Evolutionary conservation across 129 eudicot species (phyloP).

Genomic region (Artemisia annua): DNA sequence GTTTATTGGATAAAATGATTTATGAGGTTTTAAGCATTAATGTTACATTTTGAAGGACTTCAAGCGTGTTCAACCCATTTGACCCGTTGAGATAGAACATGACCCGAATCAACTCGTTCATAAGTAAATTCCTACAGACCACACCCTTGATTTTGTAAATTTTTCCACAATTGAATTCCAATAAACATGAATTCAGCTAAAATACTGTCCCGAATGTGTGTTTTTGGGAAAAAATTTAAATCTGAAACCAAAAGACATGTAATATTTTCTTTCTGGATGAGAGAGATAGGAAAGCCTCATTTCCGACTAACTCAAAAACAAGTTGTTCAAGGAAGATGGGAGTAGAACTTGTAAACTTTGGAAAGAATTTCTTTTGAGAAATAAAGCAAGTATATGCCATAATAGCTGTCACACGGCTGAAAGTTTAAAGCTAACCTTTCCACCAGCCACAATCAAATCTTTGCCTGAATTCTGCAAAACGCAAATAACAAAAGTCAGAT

Average conservation of each 20-base stretch:
- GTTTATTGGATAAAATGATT: no score
- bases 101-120: not conserved
- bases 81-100: not conserved
- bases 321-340: not conserved
- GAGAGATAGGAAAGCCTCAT: not conserved
- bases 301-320: slow-evolving; percentile 9
- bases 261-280: not conserved
- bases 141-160: no score
- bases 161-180: no score
- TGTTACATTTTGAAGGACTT: no score
- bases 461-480: slow-evolving; percentile 19
- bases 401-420: not conserved
- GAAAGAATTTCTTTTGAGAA: not conserved
- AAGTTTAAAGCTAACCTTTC: not conserved
- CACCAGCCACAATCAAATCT: slow-evolving; percentile 18
- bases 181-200: no score
- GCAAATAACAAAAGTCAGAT: slow-evolving; percentile 1
- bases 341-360: not conserved
- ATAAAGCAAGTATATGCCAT: not conserved
- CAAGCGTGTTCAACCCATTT: not conserved
- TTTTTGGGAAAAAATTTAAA: no score
- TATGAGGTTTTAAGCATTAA: no score
- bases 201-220: no score
- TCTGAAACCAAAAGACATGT: not conserved
- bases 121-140: not conserved